Base-by-base conservation (phyloP, 306 rosid species). In the Cyclanthera cordifolia region DNA sequence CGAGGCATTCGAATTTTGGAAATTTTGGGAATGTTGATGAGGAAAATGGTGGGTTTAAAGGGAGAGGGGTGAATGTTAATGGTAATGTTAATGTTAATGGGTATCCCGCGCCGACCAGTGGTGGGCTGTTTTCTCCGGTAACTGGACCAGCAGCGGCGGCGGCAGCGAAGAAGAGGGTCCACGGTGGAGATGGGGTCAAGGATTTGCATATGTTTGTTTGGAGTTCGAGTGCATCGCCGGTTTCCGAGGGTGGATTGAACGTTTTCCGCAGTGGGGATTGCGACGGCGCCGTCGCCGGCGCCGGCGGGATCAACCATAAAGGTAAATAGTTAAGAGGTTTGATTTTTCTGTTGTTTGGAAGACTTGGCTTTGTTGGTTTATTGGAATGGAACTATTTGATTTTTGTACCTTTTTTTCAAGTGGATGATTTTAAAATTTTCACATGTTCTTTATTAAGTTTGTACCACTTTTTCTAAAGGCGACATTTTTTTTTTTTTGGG, bases 171-270 rank as follows among this genome's bases (percentile, higher is more conserved):
- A 83, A 80, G 76, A 79, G 81, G 37, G 68, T 68, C 15, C 74
- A 73, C 25, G 82, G 76, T 30, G 61, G 45, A 41, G 91, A 68
- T 51, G 87, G 80, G 7, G 89, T 86, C 1, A 90, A 85, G 43
- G 96, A 90, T 71, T 86, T 90, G 43, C 96, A 85, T 70, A 87
- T 90, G 96, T 85, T 90, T 78, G 96, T 87, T 25, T 90, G 96
- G 96, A 90, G 96, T 75, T 87, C 96, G 5, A 87, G 92, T 55
- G 92, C 95, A 23, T 90, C 96, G 8, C 96, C 95, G 28, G 95
- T 87, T 4, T 85, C 95, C 0, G 95, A 90, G 64, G 87, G 87
- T 60, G 96, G 96, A 23, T 80, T 90, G 61, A 90, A 90, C 80
- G 95, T 87, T 19, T 90, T 90, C 81, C 75, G 90, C 65, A 89